Base-by-base conservation (phyloP, 768 basidiomycete species). In the Termitomyces bulborhizus region DNA sequence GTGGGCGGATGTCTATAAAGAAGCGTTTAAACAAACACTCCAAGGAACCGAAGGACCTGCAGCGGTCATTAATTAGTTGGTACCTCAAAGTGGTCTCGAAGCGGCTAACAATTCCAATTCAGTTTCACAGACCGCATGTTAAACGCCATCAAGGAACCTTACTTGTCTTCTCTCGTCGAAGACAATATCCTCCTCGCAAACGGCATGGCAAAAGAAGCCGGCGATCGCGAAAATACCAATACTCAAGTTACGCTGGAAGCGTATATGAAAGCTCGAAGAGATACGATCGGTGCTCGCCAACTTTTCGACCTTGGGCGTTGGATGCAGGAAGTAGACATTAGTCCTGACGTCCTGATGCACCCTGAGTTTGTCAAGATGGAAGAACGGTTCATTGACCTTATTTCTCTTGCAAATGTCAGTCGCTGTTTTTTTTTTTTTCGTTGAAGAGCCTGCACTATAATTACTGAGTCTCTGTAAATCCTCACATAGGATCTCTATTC, bases 271-370 rank as follows among this genome's bases (percentile, higher is more conserved):
- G 37, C 52, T 40, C 57, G 57, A 21, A 49, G 57, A 32, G 52
- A 54, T 21, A 53, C 52, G 8, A 37, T 57, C 15, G 57, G 57
- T n/a, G 16, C 48, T 13, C 52, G 43, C 18, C 52, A 52, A 13
- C 47, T 57, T 46, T 46, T 57, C 31, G 57, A 50, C 21, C 4
- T 57, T 46, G 52, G 47, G 21, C 57, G 57, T 9, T 57, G 57
- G 57, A 50, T 54, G 21, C 46, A 31, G 21, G n/a, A 45, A 9
- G 16, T 57, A n/a, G 47, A 48, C 41, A 54, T 57, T 24, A 27
- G 52, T 3, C 47, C 7, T 4, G 52, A 57, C 9, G 42, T 57
- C 6, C 27, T 54, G 11, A 37, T 6, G 13, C 51, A 51, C 37
- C 57, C 49, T 8, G 51, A 32, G 24, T 43, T 58, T 13, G 43